Evolutionary conservation across 805 yeast species (phyloP).

Genomic region (Blastobotrys parvus): DNA sequence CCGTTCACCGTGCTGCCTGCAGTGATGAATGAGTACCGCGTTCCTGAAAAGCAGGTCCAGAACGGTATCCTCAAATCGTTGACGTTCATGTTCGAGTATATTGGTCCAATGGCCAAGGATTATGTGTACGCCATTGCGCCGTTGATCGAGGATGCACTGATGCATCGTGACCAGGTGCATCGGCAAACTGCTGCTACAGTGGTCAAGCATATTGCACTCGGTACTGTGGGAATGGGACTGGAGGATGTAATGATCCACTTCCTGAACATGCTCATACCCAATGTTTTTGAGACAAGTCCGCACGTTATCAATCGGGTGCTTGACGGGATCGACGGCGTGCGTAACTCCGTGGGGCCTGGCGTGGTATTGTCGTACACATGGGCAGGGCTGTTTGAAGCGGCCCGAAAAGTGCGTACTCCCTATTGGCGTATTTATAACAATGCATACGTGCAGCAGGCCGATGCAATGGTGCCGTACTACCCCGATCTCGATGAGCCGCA

Average conservation of each 20-base stretch:
- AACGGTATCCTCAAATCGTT: conserved; percentile 90
- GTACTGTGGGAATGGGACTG: conserved; percentile 63
- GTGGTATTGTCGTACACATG: conserved; percentile 64
- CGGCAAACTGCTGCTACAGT: conserved; percentile 93
- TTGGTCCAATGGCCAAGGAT: conserved; percentile 70
- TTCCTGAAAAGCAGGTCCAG: conserved; percentile 88
- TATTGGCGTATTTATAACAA: conserved; percentile 81
- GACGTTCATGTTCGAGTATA: conserved; percentile 86
- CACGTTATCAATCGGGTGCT: conserved; percentile 80
- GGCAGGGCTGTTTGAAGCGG: conserved; percentile 92
- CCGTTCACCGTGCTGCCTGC: conserved; percentile 94
- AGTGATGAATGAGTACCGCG: conserved; percentile 87
- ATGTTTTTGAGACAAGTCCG: conserved; percentile 88
- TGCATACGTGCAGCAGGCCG: conserved; percentile 65
- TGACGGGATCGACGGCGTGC: conserved; percentile 69
- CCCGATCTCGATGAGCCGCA: conserved; percentile 37
- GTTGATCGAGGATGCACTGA: conserved; percentile 77
- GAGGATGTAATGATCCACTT: conserved; percentile 82
- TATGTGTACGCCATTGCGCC: conserved; percentile 77
- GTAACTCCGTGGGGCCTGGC: conserved; percentile 71
- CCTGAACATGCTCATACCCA: conserved; percentile 76
- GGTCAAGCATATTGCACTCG: conserved; percentile 70
- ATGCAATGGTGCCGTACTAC: conserved; percentile 73
- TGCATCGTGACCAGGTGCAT: conserved; percentile 85
- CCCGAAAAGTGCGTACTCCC: conserved; percentile 71